Percentiles rank a stretch among this genome's conserved stretches.
Evolutionary conservation across 495 filamentous ascomycete genomes (phyloP).

Genomic region (Rhizodiscina lignyota): DNA sequence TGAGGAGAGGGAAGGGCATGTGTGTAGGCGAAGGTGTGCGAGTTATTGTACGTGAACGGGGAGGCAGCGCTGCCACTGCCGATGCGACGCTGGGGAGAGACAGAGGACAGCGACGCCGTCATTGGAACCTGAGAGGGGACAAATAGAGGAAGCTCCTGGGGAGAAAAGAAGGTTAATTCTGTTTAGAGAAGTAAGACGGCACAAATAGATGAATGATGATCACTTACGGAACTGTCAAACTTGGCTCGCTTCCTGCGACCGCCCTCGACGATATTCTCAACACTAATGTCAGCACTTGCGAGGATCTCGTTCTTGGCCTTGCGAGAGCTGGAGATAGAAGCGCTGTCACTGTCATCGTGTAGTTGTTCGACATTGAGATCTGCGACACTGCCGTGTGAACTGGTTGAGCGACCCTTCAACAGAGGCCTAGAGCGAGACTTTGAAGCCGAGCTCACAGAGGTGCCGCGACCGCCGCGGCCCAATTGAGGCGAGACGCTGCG

Average conservation of each 20-base stretch:
- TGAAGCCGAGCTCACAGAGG: constrained; percentile 55
- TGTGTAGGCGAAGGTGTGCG: constrained; percentile 55
- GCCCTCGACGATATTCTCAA: constrained; percentile 95
- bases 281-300: constrained; percentile 89
- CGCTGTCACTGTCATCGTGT: constrained; percentile 66
- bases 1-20: constrained; percentile 65
- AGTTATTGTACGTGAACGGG: constrained; percentile 52
- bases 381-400: constrained; percentile 42
- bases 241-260: constrained; percentile 89
- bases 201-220: constrained; percentile 6
- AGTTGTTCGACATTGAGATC: constrained; percentile 43
- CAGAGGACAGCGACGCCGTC: constrained; percentile 73
- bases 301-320: constrained; percentile 62
- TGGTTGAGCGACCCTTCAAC: constrained; percentile 51
- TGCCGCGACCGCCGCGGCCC: constrained; percentile 44
- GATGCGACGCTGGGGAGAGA: constrained; percentile 74
- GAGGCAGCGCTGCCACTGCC: constrained; percentile 42
- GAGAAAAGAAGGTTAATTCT: constrained; percentile 1
- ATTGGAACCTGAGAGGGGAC: constrained; percentile 85
- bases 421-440: constrained; percentile 41
- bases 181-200: constrained; percentile 1
- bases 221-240: constrained; percentile 89
- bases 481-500: constrained; percentile 82
- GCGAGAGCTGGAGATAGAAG: constrained; percentile 54
- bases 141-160: constrained; percentile 84